phyloP scores from a whole-genome alignment of 225 moss, liverwort and hornwort genomes.

The Sphagnum contortum region DNA sequence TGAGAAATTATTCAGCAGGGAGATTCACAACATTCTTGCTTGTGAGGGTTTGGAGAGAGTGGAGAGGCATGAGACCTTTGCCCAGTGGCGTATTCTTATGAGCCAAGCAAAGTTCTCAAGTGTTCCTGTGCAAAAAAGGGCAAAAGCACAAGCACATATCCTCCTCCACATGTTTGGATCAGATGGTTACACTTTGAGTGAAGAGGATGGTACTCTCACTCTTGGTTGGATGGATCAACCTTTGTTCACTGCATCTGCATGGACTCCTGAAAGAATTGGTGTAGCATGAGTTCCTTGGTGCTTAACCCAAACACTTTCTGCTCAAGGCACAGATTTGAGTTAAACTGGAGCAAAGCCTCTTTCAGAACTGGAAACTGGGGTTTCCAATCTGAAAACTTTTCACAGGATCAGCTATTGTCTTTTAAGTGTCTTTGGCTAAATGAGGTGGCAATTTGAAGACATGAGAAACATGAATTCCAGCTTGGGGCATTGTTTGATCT shows the following conservation, averaged over 20 bases:
- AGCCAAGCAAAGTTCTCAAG: constrained; percentile 44
- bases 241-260: constrained; percentile 80
- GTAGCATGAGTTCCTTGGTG: too few relatives aligned
- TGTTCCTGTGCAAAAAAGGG: constrained; percentile 55
- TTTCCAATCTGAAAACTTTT: too few relatives aligned
- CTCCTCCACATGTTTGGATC: constrained; percentile 80
- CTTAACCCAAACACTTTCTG: too few relatives aligned
- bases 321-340: too few relatives aligned
- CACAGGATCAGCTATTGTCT: too few relatives aligned
- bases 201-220: constrained; percentile 50
- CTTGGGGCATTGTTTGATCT: too few relatives aligned
- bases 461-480: too few relatives aligned
- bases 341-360: too few relatives aligned
- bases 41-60: constrained; percentile 80
- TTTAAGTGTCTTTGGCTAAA: too few relatives aligned
- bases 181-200: constrained; percentile 57
- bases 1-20: constrained; percentile 84
- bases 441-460: too few relatives aligned
- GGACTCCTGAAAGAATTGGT: constrained; percentile 34
- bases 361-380: too few relatives aligned
- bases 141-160: constrained; percentile 62
- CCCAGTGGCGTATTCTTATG: constrained; percentile 57
- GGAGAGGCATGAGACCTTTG: constrained; percentile 66
- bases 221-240: constrained; percentile 77
- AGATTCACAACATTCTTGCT: constrained; percentile 84